These are phyloP conservation scores for Kingdonia uniflora DNA, from an alignment of 164 flowering plant genomes.

Conservation along the genomic window DNA sequence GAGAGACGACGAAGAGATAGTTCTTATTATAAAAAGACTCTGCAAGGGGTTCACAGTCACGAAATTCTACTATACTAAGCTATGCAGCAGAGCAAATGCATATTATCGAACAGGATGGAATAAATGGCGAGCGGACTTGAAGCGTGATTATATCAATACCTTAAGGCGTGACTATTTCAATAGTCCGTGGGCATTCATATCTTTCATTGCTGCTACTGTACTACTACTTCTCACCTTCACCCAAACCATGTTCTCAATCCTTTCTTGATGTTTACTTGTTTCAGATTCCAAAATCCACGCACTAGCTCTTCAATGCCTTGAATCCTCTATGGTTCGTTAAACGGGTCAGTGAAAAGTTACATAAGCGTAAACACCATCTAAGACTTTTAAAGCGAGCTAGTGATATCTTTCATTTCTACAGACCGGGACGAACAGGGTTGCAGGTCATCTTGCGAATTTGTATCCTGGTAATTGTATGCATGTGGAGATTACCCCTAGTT, in stretches of 20 bases:
- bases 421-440: too few relatives aligned
- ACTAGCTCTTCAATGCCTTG: neutral
- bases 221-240: conserved; percentile 8
- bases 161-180: conserved; percentile 11
- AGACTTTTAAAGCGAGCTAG: too few relatives aligned
- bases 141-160: conserved; percentile 8
- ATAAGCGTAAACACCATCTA: too few relatives aligned
- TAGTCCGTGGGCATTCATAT: conserved; percentile 12
- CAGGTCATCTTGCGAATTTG: too few relatives aligned
- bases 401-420: too few relatives aligned
- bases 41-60: conserved; percentile 2
- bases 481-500: too few relatives aligned
- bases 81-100: conserved; percentile 6
- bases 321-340: too few relatives aligned
- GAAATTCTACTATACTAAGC: neutral
- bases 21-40: conserved; percentile 1
- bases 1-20: conserved; percentile 4
- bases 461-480: too few relatives aligned
- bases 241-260: conserved; percentile 8
- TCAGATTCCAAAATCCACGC: neutral
- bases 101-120: conserved; percentile 7
- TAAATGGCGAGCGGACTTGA: conserved; percentile 9
- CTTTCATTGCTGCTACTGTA: conserved; percentile 9
- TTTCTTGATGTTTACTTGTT: too few relatives aligned
- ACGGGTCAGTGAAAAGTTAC: too few relatives aligned